Evolutionary conservation across 257 asterid genomes (phyloP), one percentile per base, ranked within the genome.

Genomic region (Plantago ovata): DNA sequence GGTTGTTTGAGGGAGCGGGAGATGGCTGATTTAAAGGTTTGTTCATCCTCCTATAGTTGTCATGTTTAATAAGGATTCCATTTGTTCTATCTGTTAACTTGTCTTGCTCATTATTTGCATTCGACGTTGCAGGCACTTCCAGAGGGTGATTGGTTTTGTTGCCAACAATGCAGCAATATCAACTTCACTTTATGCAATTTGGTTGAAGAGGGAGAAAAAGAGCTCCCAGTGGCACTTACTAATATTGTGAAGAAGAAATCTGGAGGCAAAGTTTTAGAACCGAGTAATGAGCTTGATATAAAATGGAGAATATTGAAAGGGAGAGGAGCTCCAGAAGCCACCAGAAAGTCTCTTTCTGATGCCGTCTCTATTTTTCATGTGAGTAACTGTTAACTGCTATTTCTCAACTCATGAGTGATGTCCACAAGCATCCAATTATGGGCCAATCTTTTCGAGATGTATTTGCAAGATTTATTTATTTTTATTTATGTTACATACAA

Each of bases 301-400:
- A 81, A 72, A 64, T 89, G 97, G 97, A 79, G 94, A 65, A 71
- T 93, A 66, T 77, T 93, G 38, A 81, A 78, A 38, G 97, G 97
- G 56, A 79, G 77, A 70, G 66, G 58, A 53, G 72, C 83, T 55
- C 65, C 90, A 18, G 83, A 73, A 69, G 86, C 79, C 38, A 73
- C 79, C 45, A 71, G 80, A 62, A 75, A 56, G 58, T 85, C 82
- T 86, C 84, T 91, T 56, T 79, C 89, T 20, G 83, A 79, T 22
- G 96, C 86, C 60, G 84, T 84, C 47, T 53, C 86, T 40, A 80
- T 87, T 70, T 81, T 91, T 69, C 93, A 81, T 67, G 98, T 91
- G 68, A 80, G 95, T 80, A 52, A 18, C 28, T 18, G 15, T 9
- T 53, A 12, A 10, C 14, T 53, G 11, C 18, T 10, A 9, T 43